phyloP scores from a whole-genome alignment of 2,329 filamentous ascomycete species.

The Aspergillus fumigatiaffinis region DNA sequence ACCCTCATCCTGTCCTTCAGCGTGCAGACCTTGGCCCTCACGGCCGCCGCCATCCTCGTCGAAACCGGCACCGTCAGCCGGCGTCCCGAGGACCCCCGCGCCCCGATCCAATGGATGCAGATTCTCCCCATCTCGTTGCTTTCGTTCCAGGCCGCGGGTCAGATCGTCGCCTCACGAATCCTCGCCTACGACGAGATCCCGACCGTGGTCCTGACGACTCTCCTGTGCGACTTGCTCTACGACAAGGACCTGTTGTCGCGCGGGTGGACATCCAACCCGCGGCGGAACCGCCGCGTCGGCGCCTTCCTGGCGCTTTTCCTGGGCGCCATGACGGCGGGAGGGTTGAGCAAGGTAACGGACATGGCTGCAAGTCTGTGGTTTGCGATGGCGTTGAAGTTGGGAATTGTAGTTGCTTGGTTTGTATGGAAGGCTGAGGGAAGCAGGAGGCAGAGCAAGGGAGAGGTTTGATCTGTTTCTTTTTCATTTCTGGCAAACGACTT shows the following conservation, averaged over 20 bases:
- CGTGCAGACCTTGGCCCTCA: slow-evolving; percentile 34
- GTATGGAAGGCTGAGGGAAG: slow-evolving; percentile 29
- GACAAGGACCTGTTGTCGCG: slow-evolving; percentile 27
- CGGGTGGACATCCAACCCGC: slow-evolving; percentile 25
- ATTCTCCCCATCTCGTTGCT: slow-evolving; percentile 37
- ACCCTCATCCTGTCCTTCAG: slow-evolving; percentile 39
- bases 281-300: slow-evolving; percentile 32
- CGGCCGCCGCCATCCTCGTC: slow-evolving; percentile 34
- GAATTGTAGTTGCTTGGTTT: slow-evolving; percentile 32
- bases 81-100: slow-evolving; percentile 24
- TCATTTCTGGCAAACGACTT: background rate
- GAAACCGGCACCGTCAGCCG: slow-evolving; percentile 30
- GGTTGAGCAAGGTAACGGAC: slow-evolving; percentile 32
- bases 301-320: slow-evolving; percentile 37
- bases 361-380: slow-evolving; percentile 40
- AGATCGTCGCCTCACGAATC: slow-evolving; percentile 37
- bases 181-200: slow-evolving; percentile 39
- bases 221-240: slow-evolving; percentile 38
- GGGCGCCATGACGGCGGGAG: slow-evolving; percentile 40
- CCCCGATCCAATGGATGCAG: slow-evolving; percentile 34
- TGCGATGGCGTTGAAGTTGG: slow-evolving; percentile 34
- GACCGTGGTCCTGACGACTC: slow-evolving; percentile 39
- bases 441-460: slow-evolving; percentile 5
- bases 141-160: slow-evolving; percentile 40
- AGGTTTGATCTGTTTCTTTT: slow-evolving; percentile 2